phyloP scores from a whole-genome alignment of 495 filamentous ascomycete species.

The Mycothermus thermophilus region DNA sequence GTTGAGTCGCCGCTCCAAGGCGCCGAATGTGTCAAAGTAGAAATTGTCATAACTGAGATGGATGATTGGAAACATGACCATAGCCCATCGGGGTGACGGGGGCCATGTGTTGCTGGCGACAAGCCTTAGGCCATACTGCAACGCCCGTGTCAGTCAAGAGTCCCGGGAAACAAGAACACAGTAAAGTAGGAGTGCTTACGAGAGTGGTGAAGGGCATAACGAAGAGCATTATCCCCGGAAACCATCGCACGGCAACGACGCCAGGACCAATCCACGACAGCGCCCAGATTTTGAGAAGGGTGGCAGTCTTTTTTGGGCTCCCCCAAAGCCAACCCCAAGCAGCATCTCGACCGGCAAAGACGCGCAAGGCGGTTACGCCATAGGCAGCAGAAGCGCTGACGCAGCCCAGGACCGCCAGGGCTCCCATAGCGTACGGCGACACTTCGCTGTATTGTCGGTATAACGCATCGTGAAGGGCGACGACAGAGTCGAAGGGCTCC shows the following conservation, averaged over 20 bases:
- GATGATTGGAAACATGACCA: constrained; percentile 53
- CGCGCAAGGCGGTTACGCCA: constrained; percentile 19
- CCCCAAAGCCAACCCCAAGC: constrained; percentile 16
- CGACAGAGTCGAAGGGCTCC: constrained; percentile 53
- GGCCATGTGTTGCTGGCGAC: constrained; percentile 43
- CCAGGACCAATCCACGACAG: constrained; percentile 27
- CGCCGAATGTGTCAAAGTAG: constrained; percentile 49
- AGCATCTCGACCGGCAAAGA: constrained; percentile 25
- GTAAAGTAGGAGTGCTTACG: no score
- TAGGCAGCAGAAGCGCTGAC: constrained; percentile 30
- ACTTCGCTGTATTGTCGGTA: constrained; percentile 40
- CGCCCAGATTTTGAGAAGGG: no score
- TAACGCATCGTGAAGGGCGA: constrained; percentile 43
- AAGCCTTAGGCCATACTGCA: constrained; percentile 13
- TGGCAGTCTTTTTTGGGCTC: no score
- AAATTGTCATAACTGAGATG: constrained; percentile 52
- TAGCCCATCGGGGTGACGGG: constrained; percentile 55
- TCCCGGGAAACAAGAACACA: no score
- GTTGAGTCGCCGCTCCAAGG: constrained; percentile 48
- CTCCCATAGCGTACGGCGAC: constrained; percentile 45
- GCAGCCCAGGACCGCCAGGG: constrained; percentile 40
- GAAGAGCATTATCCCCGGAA: constrained; percentile 18
- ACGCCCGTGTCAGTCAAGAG: no score
- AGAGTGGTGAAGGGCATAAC: constrained; percentile 21
- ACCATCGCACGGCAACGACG: constrained; percentile 23